Conservation (phyloP, 1,284 basidiomycete species). For the Sutorius eximius region DNA sequence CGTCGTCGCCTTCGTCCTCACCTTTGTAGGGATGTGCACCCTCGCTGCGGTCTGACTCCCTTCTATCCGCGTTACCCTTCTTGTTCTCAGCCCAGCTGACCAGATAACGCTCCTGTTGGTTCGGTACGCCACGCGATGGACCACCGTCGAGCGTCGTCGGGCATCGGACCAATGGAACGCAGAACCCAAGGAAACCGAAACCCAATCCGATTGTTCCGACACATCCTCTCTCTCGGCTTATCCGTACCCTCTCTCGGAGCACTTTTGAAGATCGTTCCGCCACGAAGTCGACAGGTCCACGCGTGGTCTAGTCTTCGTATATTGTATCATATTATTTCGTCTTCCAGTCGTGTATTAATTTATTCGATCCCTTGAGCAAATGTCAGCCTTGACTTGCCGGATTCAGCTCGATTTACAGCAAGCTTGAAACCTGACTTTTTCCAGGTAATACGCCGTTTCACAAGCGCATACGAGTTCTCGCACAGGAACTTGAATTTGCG, state of each 20-base stretch:
- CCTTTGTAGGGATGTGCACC: conserved; percentile 2
- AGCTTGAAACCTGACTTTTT: no score
- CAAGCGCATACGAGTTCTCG: no score
- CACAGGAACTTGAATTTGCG: background rate
- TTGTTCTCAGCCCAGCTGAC: conserved; percentile 6
- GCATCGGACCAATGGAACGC: conserved; percentile 21
- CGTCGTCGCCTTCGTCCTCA: background rate
- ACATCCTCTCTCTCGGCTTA: conserved; percentile 21
- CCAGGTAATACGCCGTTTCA: no score
- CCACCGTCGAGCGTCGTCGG: conserved; percentile 25
- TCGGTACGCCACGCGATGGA: conserved; percentile 14
- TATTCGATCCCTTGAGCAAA: background rate
- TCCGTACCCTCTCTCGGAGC: conserved; percentile 22
- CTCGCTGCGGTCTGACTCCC: conserved; percentile 12
- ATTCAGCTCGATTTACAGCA: no score
- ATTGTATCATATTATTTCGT: no score
- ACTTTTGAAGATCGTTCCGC: conserved; percentile 13
- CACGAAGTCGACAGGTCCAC: no score
- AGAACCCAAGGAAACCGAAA: conserved; percentile 18
- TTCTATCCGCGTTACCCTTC: background rate
- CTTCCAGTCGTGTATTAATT: conserved; percentile 6
- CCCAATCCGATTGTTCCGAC: conserved; percentile 17
- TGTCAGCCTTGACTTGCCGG: no score
- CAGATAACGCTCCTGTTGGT: conserved; percentile 17
- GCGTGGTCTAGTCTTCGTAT: no score